A percentile compares a stretch with the other conserved stretches of the same genome.
Evolutionary conservation across 1,139 yeast species (phyloP).

Genomic region (Yamadazyma atmosphaerica): DNA sequence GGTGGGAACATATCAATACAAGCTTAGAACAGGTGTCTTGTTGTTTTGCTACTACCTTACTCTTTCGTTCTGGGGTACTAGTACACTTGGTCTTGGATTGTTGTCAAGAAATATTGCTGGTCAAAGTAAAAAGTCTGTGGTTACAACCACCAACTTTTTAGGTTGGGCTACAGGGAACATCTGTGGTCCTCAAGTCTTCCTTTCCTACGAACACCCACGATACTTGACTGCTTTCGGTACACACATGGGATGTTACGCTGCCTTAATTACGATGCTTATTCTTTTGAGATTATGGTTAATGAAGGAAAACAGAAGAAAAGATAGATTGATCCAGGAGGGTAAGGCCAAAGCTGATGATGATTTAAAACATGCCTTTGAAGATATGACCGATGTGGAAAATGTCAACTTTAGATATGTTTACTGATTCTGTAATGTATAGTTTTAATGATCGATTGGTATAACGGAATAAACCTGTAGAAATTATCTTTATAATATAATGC

Average conservation of each 20-base stretch:
- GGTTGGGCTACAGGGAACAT: slow-evolving; percentile 33
- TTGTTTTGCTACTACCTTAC: slow-evolving; percentile 29
- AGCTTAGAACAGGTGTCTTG: slow-evolving; percentile 19
- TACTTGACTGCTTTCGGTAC: slow-evolving; percentile 29
- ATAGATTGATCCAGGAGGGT: slow-evolving; percentile 15
- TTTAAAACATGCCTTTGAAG: slow-evolving; percentile 27
- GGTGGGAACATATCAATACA: slow-evolving; percentile 19
- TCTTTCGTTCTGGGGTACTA: slow-evolving; percentile 29
- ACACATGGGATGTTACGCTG: slow-evolving; percentile 28
- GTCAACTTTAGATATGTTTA: slow-evolving; percentile 33
- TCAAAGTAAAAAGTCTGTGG: slow-evolving; percentile 25
- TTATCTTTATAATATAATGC: too few species aligned
- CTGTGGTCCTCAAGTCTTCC: slow-evolving; percentile 31
- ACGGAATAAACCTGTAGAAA: too few species aligned
- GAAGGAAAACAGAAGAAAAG: slow-evolving; percentile 22
- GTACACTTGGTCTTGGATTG: slow-evolving; percentile 30
- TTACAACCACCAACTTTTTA: slow-evolving; percentile 27
- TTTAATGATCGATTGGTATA: neutral
- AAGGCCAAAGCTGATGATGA: slow-evolving; percentile 14
- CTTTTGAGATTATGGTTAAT: slow-evolving; percentile 24
- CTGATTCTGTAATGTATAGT: slow-evolving; percentile 11
- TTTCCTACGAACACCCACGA: slow-evolving; percentile 25
- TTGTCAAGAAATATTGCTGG: slow-evolving; percentile 29
- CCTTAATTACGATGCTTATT: slow-evolving; percentile 25
- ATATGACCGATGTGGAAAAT: slow-evolving; percentile 41